phyloP scores from a whole-genome alignment of 2,329 filamentous ascomycete species.

The Corynespora cassiicola region DNA sequence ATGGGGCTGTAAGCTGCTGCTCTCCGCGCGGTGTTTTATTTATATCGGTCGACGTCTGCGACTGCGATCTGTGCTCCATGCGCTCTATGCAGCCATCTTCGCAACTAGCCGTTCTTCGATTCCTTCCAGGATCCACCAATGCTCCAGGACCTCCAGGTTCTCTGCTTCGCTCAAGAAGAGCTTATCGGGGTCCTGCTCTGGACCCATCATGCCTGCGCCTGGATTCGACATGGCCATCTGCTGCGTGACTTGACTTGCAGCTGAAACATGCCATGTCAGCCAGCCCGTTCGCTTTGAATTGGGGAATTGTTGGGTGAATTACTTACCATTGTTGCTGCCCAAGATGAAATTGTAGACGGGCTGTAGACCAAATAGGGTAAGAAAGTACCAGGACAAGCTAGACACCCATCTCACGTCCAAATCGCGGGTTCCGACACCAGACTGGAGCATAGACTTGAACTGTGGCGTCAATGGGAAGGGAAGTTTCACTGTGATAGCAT shows the following conservation, averaged over 20 bases:
- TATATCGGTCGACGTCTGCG: conserved; percentile 11
- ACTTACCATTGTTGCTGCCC: conserved; percentile 91
- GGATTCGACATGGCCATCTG: conserved; percentile 80
- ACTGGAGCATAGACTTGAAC: conserved; percentile 99
- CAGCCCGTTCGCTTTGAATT: too few species aligned
- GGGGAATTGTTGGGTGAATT: too few species aligned
- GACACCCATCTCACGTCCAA: conserved; percentile 99
- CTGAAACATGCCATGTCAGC: conserved; percentile 57
- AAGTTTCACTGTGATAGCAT: conserved; percentile 84
- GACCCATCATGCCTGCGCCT: conserved; percentile 82
- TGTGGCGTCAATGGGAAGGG: conserved; percentile 97
- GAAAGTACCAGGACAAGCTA: conserved; percentile 97
- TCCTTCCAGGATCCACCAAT: conserved; percentile 87
- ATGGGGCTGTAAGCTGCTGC: conserved; percentile 8
- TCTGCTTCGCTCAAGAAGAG: conserved; percentile 91
- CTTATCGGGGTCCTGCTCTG: conserved; percentile 94
- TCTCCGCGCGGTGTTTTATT: conserved; percentile 13
- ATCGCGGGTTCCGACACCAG: conserved; percentile 92
- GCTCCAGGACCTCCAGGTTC: conserved; percentile 93
- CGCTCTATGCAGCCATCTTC: conserved; percentile 35
- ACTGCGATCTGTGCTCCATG: conserved; percentile 1
- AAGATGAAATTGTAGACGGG: conserved; percentile 97
- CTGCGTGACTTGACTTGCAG: conserved; percentile 88
- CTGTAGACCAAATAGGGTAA: conserved; percentile 95
- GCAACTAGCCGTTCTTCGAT: conserved; percentile 83